These are phyloP conservation scores for Sequoia sempervirens DNA, from an alignment of 75 land plant species.

Conservation along the genomic window DNA sequence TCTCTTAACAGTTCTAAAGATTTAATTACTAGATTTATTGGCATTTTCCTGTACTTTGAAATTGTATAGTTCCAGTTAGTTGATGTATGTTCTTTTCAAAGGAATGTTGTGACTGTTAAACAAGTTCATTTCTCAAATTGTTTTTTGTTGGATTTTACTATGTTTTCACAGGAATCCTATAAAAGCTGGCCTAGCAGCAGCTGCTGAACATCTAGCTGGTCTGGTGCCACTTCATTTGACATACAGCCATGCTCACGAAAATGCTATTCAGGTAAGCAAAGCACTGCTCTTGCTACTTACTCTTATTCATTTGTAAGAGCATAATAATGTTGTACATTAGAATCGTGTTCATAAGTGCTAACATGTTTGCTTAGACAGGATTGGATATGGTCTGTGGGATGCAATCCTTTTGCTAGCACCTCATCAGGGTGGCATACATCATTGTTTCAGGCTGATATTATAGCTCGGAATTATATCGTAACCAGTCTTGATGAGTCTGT, in stretches of 20 bases:
- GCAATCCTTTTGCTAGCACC: constrained; percentile 76
- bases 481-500: constrained; percentile 88
- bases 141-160: constrained; percentile 7
- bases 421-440: constrained; percentile 81
- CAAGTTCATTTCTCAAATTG: constrained; percentile 6
- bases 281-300: not conserved
- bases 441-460: constrained; percentile 74
- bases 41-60: not conserved
- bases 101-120: not conserved
- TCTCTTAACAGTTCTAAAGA: not conserved
- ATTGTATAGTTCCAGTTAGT: constrained; percentile 1
- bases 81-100: not conserved
- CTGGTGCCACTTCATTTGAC: constrained; percentile 85
- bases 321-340: not conserved
- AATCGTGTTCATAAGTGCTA: not conserved
- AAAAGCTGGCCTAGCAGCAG: constrained; percentile 89
- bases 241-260: constrained; percentile 92
- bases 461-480: constrained; percentile 88
- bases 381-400: constrained; percentile 94
- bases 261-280: constrained; percentile 75
- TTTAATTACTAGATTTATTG: not conserved
- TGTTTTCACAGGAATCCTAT: constrained; percentile 57
- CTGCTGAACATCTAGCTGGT: constrained; percentile 91
- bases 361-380: constrained; percentile 47
- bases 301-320: not conserved